Base-by-base conservation (phyloP, 2,329 filamentous ascomycete species). In the Aspergillus versicolor region DNA sequence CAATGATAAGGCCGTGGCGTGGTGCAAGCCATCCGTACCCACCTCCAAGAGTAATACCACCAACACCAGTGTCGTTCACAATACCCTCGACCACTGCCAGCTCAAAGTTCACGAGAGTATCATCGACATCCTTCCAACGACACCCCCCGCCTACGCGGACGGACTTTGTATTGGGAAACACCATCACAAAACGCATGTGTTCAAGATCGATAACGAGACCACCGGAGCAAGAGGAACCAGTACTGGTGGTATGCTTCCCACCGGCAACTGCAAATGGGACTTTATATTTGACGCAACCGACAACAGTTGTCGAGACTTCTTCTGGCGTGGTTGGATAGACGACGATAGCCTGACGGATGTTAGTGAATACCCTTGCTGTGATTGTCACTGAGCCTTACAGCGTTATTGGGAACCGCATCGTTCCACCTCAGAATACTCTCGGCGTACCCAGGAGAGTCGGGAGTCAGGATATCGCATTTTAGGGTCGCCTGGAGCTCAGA, bases 1-100 rank as follows among this genome's bases (percentile, higher is more conserved):
- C 81, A 48, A 82, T 77, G 1, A 74, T 74, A 4, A 87, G 73
- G 0, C 85, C 86, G 53, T 83, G 70, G 21, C 73, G 73, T 1
- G 81, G 79, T 13, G 75, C 79, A 15, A 87, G 71, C 66, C 80
- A 79, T 0, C 85, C 83, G 63, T 82, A 84, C 1, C 84, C 84
- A 24, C 84, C 84, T 2, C 82, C 82, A 0, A 86, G 66, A 0
- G 80, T 77, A n/a, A 86, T 70, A 0, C 82, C 85, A 3, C 81
- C 84, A 6, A 87, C 81, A 2, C 85, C 84, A 1, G 82, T 85
- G 57, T 86, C 80, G 27, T 81, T 81, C 3, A 86, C 81, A 0
- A 83, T 85, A 4, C 84, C 83, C 7, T 83, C 83, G 1, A 85
- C 81, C 2, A 82, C 82, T 2, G 83, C 84, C 2, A 87, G 76